A percentile compares a stretch with the other conserved stretches of the same genome.
Conservation (phyloP, 495 filamentous ascomycete genomes). For the Daldinia grandis region DNA sequence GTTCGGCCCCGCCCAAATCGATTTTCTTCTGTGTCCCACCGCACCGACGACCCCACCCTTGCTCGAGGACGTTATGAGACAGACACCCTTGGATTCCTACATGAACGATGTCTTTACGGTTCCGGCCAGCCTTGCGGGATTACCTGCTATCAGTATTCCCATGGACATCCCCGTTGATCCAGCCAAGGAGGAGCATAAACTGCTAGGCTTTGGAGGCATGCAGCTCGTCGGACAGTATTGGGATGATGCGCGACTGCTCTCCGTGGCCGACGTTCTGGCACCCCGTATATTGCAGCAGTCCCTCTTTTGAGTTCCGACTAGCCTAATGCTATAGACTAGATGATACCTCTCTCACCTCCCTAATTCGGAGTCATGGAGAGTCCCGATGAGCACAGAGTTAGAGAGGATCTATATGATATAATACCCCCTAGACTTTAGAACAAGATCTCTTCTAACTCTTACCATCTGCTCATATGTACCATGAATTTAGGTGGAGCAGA, state of each 20-base stretch:
- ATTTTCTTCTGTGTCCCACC: conserved; percentile 89
- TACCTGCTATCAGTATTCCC: conserved; percentile 89
- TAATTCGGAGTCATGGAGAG: not conserved
- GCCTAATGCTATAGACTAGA: not conserved
- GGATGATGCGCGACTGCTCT: conserved; percentile 74
- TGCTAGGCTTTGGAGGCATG: conserved; percentile 67
- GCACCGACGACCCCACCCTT: conserved; percentile 79
- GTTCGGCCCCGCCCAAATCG: conserved; percentile 66
- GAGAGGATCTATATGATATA: conserved; percentile 16
- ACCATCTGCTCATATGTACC: conserved; percentile 7
- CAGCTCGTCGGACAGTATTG: conserved; percentile 94
- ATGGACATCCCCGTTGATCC: conserved; percentile 54
- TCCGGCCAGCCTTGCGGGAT: conserved; percentile 88
- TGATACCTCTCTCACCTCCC: not conserved
- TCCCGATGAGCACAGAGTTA: not conserved
- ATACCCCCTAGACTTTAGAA: conserved; percentile 28
- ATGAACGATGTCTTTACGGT: conserved; percentile 96
- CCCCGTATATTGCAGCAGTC: conserved; percentile 24
- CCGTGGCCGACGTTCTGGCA: conserved; percentile 55
- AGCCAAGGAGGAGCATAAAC: conserved; percentile 38
- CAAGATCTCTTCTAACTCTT: conserved; percentile 11
- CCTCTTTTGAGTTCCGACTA: conserved; percentile 5
- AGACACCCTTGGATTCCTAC: conserved; percentile 63
- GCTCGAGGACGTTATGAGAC: conserved; percentile 60
- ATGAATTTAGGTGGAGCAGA: not conserved